Conservation (phyloP, 768 basidiomycete genomes). For the Kwoniella mangroviensis region DNA sequence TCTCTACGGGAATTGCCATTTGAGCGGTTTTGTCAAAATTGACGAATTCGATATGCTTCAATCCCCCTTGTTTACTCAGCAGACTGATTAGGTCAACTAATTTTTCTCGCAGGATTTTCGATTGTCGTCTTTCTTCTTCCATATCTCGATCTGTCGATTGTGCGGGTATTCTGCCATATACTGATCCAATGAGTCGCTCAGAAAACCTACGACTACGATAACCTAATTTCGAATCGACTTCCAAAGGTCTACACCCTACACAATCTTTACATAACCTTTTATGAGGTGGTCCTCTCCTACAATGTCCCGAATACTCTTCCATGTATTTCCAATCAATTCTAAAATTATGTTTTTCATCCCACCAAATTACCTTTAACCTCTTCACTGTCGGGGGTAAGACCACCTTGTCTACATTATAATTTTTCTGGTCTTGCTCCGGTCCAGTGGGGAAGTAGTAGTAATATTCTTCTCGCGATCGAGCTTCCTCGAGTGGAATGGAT, state of each 20-base stretch:
- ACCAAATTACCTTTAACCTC: conserved; percentile 1
- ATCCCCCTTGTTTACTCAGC: not conserved
- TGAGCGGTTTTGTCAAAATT: conserved; percentile 1
- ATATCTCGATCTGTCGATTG: not conserved
- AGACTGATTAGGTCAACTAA: not conserved
- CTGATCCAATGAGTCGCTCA: too few species aligned
- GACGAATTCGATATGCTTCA: not conserved
- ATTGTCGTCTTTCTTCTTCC: not conserved
- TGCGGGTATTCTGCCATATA: too few species aligned
- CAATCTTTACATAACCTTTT: not conserved
- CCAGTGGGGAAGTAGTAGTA: too few species aligned
- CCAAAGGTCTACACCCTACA: not conserved
- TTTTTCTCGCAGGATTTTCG: not conserved
- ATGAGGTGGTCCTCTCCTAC: not conserved
- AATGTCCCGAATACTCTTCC: not conserved
- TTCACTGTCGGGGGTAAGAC: not conserved
- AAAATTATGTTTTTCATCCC: conserved; percentile 16
- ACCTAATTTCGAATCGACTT: not conserved
- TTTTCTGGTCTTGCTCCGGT: not conserved
- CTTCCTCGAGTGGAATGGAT: not conserved
- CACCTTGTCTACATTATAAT: not conserved
- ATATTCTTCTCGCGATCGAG: too few species aligned
- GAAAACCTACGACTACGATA: too few species aligned
- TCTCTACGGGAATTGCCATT: not conserved
- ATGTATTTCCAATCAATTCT: conserved; percentile 4